Evolutionary conservation across 2,329 filamentous ascomycete species (phyloP).

Genomic region (Xylariales sp.): DNA sequence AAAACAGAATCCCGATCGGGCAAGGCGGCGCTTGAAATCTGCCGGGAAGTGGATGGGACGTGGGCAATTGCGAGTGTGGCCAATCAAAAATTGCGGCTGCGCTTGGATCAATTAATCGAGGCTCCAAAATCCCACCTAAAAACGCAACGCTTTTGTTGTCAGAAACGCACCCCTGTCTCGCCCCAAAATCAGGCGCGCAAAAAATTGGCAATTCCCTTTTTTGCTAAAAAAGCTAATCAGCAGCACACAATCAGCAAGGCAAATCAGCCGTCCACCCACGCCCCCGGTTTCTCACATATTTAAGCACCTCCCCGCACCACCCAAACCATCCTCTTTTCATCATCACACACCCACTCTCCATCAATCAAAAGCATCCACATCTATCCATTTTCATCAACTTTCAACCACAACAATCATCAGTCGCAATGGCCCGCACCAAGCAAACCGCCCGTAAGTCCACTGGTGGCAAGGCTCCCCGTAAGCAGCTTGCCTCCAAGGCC

Average conservation of each 20-base stretch:
- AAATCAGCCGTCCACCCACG: too few relatives aligned
- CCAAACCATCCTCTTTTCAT: constrained; percentile 18
- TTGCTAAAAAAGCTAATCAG: too few relatives aligned
- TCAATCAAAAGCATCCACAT: constrained; percentile 23
- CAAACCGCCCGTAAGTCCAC: constrained; percentile 72
- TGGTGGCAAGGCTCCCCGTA: constrained; percentile 75
- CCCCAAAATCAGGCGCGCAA: constrained; percentile 15
- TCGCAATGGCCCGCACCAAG: constrained; percentile 61
- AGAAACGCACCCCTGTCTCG: constrained; percentile 28
- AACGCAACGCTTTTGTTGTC: constrained; percentile 16
- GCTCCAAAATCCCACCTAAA: constrained; percentile 25
- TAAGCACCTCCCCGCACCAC: constrained; percentile 24
- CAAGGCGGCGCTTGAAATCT: too few relatives aligned
- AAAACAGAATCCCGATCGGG: too few relatives aligned
- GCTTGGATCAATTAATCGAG: constrained; percentile 22
- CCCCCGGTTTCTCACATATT: constrained; percentile 20
- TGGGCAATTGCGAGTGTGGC: too few relatives aligned
- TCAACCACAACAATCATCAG: constrained; percentile 21
- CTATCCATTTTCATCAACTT: constrained; percentile 21
- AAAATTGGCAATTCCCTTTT: constrained; percentile 14
- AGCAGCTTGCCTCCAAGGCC: constrained; percentile 99
- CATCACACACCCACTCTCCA: constrained; percentile 21
- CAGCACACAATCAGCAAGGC: constrained; percentile 24
- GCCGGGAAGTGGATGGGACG: too few relatives aligned
- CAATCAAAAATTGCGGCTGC: constrained; percentile 1